Percentiles rank a stretch among this genome's conserved stretches.
These are phyloP conservation scores for Alternaria sp. DNA, from an alignment of 2,329 filamentous ascomycete genomes.

Conservation along the genomic window DNA sequence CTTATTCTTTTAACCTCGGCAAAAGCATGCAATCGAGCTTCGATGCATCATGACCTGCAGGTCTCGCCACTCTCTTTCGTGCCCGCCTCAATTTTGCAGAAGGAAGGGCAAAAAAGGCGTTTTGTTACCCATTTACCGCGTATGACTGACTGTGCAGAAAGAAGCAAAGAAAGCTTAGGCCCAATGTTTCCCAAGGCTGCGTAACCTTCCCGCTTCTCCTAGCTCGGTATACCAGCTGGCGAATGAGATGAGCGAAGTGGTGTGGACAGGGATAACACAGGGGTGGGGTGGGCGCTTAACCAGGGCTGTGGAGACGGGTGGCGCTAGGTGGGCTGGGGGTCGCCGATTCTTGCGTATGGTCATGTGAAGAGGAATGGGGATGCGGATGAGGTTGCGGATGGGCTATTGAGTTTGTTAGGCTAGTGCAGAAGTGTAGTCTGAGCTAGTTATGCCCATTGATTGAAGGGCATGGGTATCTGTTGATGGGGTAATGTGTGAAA, in stretches of 20 bases:
- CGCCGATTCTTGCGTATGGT: slow-evolving; percentile 3
- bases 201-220: slow-evolving; percentile 35
- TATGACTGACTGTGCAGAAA: neutral
- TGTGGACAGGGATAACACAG: slow-evolving; percentile 14
- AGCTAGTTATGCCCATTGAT: neutral
- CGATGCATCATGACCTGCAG: neutral
- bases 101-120: neutral
- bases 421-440: neutral
- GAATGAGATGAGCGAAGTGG: slow-evolving; percentile 24
- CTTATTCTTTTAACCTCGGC: neutral
- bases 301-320: slow-evolving; percentile 18
- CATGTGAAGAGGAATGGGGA: slow-evolving; percentile 4
- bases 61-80: neutral
- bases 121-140: neutral
- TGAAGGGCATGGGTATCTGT: neutral
- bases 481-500: neutral
- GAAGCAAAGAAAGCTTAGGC: slow-evolving; percentile 1
- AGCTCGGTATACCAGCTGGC: slow-evolving; percentile 9
- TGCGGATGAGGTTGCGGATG: slow-evolving; percentile 7
- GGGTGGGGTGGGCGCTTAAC: slow-evolving; percentile 27
- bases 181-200: slow-evolving; percentile 23
- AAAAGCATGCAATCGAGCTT: neutral
- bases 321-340: slow-evolving; percentile 9
- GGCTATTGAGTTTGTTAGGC: slow-evolving; percentile 1
- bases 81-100: neutral